Conservation (phyloP, 345 rosid genomes). For the Linum tenue region DNA sequence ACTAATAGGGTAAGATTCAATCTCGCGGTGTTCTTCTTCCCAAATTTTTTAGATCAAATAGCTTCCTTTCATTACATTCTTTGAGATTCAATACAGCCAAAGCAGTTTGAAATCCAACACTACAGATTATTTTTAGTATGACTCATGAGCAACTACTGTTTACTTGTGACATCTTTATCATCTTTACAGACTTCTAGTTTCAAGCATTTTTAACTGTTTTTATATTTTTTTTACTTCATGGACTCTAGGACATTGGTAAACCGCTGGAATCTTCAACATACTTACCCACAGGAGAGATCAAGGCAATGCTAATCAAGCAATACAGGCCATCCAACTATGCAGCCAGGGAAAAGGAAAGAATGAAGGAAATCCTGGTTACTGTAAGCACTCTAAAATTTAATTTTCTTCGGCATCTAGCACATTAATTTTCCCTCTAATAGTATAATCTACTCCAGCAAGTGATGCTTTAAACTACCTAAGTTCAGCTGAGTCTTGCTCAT, state of each 20-base stretch:
- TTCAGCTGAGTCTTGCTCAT: background rate
- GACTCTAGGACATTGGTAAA: constrained; percentile 27
- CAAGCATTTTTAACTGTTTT: background rate
- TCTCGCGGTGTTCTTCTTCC: background rate
- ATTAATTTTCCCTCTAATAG: background rate
- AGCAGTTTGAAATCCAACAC: background rate
- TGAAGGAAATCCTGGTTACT: constrained; percentile 24
- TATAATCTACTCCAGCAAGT: background rate
- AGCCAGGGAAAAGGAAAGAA: constrained; percentile 26
- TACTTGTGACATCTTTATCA: background rate
- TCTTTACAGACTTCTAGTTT: too few species aligned
- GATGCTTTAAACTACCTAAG: too few species aligned
- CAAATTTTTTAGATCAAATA: background rate
- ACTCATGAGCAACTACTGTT: too few species aligned
- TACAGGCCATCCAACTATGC: constrained; percentile 34
- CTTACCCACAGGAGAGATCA: constrained; percentile 32
- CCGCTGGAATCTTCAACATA: constrained; percentile 27
- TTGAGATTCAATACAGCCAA: background rate
- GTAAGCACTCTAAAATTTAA: constrained; percentile 21
- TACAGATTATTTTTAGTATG: background rate
- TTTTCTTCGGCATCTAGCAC: background rate
- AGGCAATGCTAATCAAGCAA: constrained; percentile 28
- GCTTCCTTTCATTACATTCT: background rate
- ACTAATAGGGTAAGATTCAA: background rate
- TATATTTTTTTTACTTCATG: background rate